Conservation (phyloP, 768 basidiomycete species). For the Kwoniella pini region DNA sequence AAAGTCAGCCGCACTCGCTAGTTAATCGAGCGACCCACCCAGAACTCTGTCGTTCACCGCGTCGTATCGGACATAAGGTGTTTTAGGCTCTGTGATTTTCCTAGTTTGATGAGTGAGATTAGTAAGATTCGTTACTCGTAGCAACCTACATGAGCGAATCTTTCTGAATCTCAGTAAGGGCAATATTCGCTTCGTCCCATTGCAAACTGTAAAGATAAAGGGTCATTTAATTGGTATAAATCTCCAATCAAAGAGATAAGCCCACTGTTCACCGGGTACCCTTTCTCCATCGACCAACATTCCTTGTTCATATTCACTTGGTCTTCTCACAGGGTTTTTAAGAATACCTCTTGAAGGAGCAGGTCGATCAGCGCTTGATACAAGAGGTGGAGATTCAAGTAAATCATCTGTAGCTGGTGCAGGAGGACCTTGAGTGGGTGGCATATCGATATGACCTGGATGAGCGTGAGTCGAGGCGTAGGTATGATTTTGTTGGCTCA, state of each 20-base stretch:
- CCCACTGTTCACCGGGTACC: constrained; percentile 22
- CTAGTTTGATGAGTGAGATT: constrained; percentile 18
- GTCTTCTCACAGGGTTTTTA: constrained; percentile 39
- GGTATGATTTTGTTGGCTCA: constrained; percentile 10
- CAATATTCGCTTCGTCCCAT: constrained; percentile 95
- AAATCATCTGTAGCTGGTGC: constrained; percentile 25
- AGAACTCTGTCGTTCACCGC: constrained; percentile 56
- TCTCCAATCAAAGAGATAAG: not conserved
- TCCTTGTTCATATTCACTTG: constrained; percentile 18
- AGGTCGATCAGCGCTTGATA: constrained; percentile 23
- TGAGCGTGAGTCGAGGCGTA: constrained; percentile 35
- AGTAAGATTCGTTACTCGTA: too few relatives aligned
- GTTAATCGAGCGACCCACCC: constrained; percentile 58
- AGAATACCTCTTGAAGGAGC: constrained; percentile 43
- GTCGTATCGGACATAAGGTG: constrained; percentile 75
- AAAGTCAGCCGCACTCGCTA: not conserved
- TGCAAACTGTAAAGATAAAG: constrained; percentile 62
- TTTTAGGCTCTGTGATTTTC: constrained; percentile 98
- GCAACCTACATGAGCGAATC: constrained; percentile 75
- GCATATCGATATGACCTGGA: constrained; percentile 45
- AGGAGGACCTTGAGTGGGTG: constrained; percentile 10
- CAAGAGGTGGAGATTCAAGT: constrained; percentile 7
- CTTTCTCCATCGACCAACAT: constrained; percentile 10
- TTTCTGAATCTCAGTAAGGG: constrained; percentile 87
- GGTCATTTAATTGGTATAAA: not conserved